A percentile compares a stretch with the other conserved stretches of the same genome.
Conservation (phyloP, 257 asterid genomes). For the Solanum chaucha region DNA sequence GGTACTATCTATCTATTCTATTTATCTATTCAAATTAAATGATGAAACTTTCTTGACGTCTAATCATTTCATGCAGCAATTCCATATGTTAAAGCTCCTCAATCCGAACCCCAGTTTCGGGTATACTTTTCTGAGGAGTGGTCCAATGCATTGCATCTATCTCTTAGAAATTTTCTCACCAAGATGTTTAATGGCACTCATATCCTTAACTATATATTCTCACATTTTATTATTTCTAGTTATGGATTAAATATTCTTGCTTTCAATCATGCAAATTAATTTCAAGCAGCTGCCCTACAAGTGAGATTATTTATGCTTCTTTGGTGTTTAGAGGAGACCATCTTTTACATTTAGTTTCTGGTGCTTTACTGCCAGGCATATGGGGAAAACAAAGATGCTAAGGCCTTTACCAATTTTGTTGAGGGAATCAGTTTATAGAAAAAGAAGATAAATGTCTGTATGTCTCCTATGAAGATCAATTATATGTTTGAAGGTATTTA, state of each 20-base stretch:
- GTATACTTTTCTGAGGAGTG: constrained; percentile 80
- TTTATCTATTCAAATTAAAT: neutral
- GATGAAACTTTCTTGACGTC: neutral
- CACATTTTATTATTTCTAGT: constrained; percentile 1
- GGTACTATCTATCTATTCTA: constrained; percentile 6
- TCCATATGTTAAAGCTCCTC: constrained; percentile 76
- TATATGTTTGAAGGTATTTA: neutral
- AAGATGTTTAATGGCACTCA: constrained; percentile 74
- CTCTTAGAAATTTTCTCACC: constrained; percentile 74
- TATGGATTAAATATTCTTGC: neutral
- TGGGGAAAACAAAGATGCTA: neutral
- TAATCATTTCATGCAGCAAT: constrained; percentile 46
- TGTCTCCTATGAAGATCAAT: neutral
- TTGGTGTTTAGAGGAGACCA: neutral
- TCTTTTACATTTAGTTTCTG: neutral
- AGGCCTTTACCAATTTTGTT: neutral
- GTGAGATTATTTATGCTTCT: neutral
- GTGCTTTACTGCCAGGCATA: neutral
- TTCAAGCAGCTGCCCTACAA: neutral
- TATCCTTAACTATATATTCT: constrained; percentile 52
- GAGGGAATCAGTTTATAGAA: neutral
- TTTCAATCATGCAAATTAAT: neutral
- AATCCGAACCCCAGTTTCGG: constrained; percentile 72
- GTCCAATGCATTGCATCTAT: constrained; percentile 66
- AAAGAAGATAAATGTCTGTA: neutral